Conservation (phyloP, 495 filamentous ascomycete species). For the Thozetella sp. region DNA sequence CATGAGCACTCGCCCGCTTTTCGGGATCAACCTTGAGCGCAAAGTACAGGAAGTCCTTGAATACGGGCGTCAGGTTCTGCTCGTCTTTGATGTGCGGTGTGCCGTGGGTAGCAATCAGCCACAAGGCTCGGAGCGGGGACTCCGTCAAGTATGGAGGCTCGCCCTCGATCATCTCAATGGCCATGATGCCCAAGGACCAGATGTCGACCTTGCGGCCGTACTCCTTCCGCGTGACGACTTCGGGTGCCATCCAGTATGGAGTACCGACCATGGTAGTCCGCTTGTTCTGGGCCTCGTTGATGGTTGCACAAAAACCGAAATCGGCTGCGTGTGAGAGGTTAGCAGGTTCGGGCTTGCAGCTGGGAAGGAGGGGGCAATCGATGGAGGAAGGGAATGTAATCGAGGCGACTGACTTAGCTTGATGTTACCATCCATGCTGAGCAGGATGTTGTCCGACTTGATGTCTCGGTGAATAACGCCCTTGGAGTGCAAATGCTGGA, state of each 20-base stretch:
- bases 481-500: constrained; percentile 96
- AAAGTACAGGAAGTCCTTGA: constrained; percentile 87
- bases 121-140: constrained; percentile 88
- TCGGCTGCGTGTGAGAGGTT: constrained; percentile 65
- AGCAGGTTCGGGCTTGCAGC: constrained; percentile 19
- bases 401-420: constrained; percentile 79
- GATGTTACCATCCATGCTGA: constrained; percentile 95
- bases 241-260: constrained; percentile 99
- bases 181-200: constrained; percentile 98
- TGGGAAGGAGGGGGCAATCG: neutral
- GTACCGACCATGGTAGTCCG: constrained; percentile 99
- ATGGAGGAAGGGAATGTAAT: neutral
- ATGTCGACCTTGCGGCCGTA: constrained; percentile 99
- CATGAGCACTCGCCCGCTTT: constrained; percentile 91
- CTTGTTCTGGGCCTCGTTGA: constrained; percentile 96
- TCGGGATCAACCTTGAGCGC: constrained; percentile 95
- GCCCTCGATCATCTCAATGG: constrained; percentile 99
- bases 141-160: constrained; percentile 97
- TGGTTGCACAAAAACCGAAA: constrained; percentile 98
- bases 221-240: constrained; percentile 95
- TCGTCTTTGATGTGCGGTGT: constrained; percentile 96
- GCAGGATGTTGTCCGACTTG: constrained; percentile 96
- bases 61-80: constrained; percentile 74
- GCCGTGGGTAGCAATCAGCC: constrained; percentile 95
- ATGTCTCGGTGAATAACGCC: constrained; percentile 98